phyloP scores from a whole-genome alignment of 2,329 filamentous ascomycete genomes.

The Cordyceps farinosa region DNA sequence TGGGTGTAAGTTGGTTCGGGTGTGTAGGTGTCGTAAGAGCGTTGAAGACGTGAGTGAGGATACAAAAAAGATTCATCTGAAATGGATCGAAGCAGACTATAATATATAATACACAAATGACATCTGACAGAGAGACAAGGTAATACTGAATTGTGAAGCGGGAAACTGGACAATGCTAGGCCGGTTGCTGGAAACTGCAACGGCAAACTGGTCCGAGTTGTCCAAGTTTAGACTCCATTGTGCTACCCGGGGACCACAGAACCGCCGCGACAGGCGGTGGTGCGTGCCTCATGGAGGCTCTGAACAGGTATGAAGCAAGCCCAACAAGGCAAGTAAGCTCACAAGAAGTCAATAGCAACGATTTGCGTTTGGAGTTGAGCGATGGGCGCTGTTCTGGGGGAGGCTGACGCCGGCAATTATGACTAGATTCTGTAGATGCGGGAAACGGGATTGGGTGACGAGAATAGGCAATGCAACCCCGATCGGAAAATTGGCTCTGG shows the following conservation, averaged over 20 bases:
- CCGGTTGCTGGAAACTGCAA: not conserved
- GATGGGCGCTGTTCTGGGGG: not conserved
- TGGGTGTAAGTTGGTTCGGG: not conserved
- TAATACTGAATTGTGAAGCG: not conserved
- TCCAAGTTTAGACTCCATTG: slow-evolving; percentile 9
- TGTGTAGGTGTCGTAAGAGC: not conserved
- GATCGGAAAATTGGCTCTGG: slow-evolving; percentile 1
- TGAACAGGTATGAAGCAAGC: not conserved
- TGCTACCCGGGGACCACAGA: slow-evolving; percentile 4
- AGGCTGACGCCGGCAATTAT: slow-evolving; percentile 13
- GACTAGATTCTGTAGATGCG: slow-evolving; percentile 6
- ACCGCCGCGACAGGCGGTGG: not conserved
- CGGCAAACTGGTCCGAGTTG: slow-evolving; percentile 13
- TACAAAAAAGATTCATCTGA: not conserved
- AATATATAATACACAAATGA: slow-evolving; percentile 14
- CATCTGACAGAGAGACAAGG: slow-evolving; percentile 4
- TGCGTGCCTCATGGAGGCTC: not conserved
- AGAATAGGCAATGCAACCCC: slow-evolving; percentile 2
- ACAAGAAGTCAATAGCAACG: not conserved
- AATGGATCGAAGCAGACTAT: slow-evolving; percentile 1
- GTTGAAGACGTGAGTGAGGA: not conserved
- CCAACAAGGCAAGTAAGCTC: slow-evolving; percentile 13
- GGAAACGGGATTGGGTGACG: slow-evolving; percentile 7
- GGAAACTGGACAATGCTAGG: not conserved
- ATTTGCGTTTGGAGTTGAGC: not conserved